Evolutionary conservation across 1,139 yeast species (phyloP), one percentile per base, ranked within the genome.

Genomic region (Arxiozyma bovina): DNA sequence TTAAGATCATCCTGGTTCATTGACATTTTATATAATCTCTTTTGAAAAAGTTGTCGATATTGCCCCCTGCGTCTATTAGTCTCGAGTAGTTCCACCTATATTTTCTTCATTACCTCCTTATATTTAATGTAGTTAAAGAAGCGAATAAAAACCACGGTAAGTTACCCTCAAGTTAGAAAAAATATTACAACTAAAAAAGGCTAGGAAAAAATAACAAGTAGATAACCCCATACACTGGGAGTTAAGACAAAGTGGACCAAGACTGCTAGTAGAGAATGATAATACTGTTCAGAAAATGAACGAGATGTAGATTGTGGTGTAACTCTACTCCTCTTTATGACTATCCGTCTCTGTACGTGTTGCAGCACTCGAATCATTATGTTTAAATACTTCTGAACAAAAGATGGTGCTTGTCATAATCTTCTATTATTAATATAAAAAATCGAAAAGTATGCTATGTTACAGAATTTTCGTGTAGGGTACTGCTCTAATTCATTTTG

Each of bases 1-100:
- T 70, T 63, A 69, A 82, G 84, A 1, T 67, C 67, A 18, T 53
- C 54, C 5, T 20, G 25, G 12, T 25, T 44, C 17, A 12, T 15
- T 15, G n/a, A 34, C 40, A 34, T 34, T 34, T 15, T 34, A 34
- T 34, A 34, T 15, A 15, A 15, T 34, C 4, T 12, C 40, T 6
- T 34, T 15, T 34, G 17, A 15, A 34, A 34, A 12, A 4, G n/a
- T 15, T 15, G 2, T 34, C 17, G 12, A 3, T 6, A 4, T 6
- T 34, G n/a, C 12, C n/a, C n/a, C 12, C n/a, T 34, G n/a, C 12
- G 17, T 15, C 2, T 34, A 4, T 34, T 34, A 15, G 17, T 34
- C n/a, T 34, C n/a, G 17, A 15, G 4, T 15, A 6, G 12, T 15
- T 34, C n/a, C 40, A 12, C 6, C 4, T 12, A 34, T 34, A 34